Base-by-base conservation (phyloP, 768 basidiomycete species). In the Hericium rajendrae region DNA sequence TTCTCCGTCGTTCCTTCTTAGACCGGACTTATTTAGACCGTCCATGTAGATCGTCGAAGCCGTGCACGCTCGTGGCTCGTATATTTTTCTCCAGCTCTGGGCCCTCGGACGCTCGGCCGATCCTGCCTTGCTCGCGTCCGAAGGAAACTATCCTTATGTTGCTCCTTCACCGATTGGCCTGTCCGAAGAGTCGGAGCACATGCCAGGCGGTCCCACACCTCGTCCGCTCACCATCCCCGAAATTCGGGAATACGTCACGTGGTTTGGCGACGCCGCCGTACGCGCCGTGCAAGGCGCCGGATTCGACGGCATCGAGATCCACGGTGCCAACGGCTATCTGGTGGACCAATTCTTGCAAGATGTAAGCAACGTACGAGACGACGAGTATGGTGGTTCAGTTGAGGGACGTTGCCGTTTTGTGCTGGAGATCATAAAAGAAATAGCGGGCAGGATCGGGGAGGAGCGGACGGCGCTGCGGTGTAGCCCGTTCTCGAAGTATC, bases 371-470 rank as follows among this genome's bases (percentile, higher is more conserved):
- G 67, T 69, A 48, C 72, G 77, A 37, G 74, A 69, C 37, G 78
- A 78, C 68, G 68, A 70, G 56, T 82, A 77, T 65, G 80, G 81
- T 5, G 80, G 80, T 0, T 71, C 70, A 4, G 59, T 78, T 39
- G 78, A 78, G 66, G 77, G 78, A 64, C 70, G 79, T 6, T 61
- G 69, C 5, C 67, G 78, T 3, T 81, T 83, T 67, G 63, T 68
- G 3, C 67, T 78, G 16, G 75, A 78, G 60, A 71, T 76, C 43
- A 60, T 73, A 20, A 68, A 72, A n/a, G 73, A 74, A 1, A 70
- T 79, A 26, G 53, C 62, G 18, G 58, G 64, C 1, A 75, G 74
- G 3, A 66, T 80, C 46, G 80, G 80, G 2, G 65, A 68, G 53
- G 70, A 73, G 43, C 67, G 70, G 48, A 69, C 71, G 6, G 78